phyloP scores from a whole-genome alignment of 2,329 filamentous ascomycete species.

The Sarocladiaceae sp. region DNA sequence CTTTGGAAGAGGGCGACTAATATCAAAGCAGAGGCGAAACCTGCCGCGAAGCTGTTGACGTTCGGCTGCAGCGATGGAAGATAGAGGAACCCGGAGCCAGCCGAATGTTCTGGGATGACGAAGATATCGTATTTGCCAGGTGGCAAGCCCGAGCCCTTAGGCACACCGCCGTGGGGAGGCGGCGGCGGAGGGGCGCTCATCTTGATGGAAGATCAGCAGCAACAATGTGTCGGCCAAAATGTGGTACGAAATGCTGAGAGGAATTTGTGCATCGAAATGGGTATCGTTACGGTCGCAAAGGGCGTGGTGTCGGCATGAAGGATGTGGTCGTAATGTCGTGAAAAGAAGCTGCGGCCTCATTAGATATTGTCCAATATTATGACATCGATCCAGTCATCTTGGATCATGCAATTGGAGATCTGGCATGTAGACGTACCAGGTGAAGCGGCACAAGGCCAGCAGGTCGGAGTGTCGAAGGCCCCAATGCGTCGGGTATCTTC shows the following conservation, averaged over 20 bases:
- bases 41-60: slow-evolving; percentile 84
- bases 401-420: too few species aligned
- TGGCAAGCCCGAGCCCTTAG: slow-evolving; percentile 66
- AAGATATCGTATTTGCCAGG: slow-evolving; percentile 96
- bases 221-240: too few species aligned
- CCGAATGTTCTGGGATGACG: slow-evolving; percentile 86
- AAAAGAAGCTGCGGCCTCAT: too few species aligned
- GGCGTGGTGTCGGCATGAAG: not conserved
- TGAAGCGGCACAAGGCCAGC: too few species aligned
- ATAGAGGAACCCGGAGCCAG: slow-evolving; percentile 86
- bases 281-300: not conserved
- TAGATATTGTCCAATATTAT: too few species aligned
- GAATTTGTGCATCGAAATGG: not conserved
- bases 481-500: too few species aligned
- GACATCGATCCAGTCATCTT: too few species aligned
- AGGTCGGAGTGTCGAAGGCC: too few species aligned
- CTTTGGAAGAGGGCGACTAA: slow-evolving; percentile 66
- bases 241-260: slow-evolving; percentile 2
- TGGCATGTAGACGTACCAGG: too few species aligned
- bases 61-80: slow-evolving; percentile 84
- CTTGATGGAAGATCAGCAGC: slow-evolving; percentile 11
- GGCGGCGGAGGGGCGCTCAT: slow-evolving; percentile 63
- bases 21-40: slow-evolving; percentile 70
- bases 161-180: slow-evolving; percentile 77
- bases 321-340: slow-evolving; percentile 5